These are phyloP conservation scores for Goffeauzyma gilvescens DNA, from an alignment of 768 basidiomycete species.

Conservation along the genomic window DNA sequence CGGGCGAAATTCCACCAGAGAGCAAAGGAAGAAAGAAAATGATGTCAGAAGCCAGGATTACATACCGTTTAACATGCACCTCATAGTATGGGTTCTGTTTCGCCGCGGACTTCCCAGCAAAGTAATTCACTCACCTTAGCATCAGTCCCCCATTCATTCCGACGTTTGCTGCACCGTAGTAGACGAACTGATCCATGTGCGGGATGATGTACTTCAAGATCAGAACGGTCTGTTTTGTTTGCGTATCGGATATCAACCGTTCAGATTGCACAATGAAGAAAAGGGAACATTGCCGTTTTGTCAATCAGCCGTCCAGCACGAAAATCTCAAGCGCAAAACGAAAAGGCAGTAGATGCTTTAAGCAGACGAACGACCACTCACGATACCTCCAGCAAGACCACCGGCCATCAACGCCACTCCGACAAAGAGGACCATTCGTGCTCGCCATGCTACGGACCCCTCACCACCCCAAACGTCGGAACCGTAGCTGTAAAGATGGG, in stretches of 20 bases:
- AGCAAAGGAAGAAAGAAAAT: slow-evolving; percentile 30
- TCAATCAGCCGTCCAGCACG: too few species aligned
- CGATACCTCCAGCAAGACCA: slow-evolving; percentile 88
- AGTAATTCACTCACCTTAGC: slow-evolving; percentile 33
- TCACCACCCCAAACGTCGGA: slow-evolving; percentile 36
- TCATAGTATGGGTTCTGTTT: background rate
- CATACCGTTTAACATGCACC: too few species aligned
- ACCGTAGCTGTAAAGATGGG: slow-evolving; percentile 53
- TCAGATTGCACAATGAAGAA: too few species aligned
- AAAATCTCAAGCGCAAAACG: too few species aligned
- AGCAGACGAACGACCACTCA: slow-evolving; percentile 38
- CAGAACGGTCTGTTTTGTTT: slow-evolving; percentile 66
- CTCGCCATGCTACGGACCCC: slow-evolving; percentile 71
- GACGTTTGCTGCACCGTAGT: slow-evolving; percentile 92
- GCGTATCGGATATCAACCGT: too few species aligned
- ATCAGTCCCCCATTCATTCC: slow-evolving; percentile 59
- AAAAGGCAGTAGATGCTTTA: too few species aligned
- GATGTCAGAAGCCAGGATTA: slow-evolving; percentile 34
- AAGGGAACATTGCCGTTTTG: too few species aligned
- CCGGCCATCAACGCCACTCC: slow-evolving; percentile 97
- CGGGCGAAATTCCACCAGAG: slow-evolving; percentile 4
- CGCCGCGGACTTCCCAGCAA: background rate
- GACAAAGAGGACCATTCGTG: slow-evolving; percentile 72
- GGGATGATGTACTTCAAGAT: slow-evolving; percentile 76
- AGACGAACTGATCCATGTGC: slow-evolving; percentile 53